phyloP scores from a whole-genome alignment of 2,329 filamentous ascomycete species.

The Aspergillus sp. region DNA sequence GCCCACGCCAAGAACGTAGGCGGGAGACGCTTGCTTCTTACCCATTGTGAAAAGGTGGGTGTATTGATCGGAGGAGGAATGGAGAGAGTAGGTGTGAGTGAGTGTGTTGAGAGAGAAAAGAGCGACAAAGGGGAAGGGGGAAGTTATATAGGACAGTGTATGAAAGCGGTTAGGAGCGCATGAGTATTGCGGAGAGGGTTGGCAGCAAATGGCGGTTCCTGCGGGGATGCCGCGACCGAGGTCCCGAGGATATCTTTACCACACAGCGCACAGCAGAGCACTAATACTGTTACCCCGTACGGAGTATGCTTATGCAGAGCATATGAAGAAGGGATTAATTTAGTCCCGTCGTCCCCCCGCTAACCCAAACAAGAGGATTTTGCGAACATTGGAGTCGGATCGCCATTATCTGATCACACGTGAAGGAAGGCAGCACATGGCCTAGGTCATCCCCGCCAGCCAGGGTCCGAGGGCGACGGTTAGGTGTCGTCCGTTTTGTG shows the following conservation, averaged over 20 bases:
- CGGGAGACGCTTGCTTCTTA: conserved; percentile 51
- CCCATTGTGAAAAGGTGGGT: conserved; percentile 42
- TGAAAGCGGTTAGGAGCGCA: background rate
- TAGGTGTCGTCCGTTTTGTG: background rate
- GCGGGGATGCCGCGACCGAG: conserved; percentile 29
- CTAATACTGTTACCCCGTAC: no score
- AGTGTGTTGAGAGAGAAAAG: conserved; percentile 4
- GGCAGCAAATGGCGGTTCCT: conserved; percentile 7
- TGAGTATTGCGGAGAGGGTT: conserved; percentile 7
- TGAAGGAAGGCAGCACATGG: background rate
- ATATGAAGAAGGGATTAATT: background rate
- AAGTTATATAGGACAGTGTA: background rate
- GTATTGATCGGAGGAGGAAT: background rate
- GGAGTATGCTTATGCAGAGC: background rate
- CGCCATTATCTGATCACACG: background rate
- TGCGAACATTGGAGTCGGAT: no score
- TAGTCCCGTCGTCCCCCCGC: background rate
- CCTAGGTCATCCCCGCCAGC: background rate
- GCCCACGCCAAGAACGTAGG: conserved; percentile 93
- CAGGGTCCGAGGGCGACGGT: conserved; percentile 9
- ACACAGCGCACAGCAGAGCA: background rate
- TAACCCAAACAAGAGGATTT: background rate
- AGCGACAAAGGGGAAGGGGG: background rate
- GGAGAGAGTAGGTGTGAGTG: background rate
- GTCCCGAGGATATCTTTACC: conserved; percentile 28